phyloP scores from a whole-genome alignment of 148 eudicot genomes.

The Diospyros lotus region DNA sequence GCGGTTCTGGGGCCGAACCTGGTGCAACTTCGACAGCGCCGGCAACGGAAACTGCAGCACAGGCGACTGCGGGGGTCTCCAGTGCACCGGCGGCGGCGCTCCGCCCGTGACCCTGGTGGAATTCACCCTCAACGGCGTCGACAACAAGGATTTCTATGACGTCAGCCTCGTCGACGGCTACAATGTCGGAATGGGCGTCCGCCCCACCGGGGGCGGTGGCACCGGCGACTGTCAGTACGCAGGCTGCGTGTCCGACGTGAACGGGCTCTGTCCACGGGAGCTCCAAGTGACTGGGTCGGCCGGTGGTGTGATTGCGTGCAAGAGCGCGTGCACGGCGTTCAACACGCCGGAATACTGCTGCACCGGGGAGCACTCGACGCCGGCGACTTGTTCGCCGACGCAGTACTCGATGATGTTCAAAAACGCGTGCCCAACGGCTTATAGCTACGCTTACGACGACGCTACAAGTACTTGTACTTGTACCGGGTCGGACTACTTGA shows the following conservation, averaged over 20 bases:
- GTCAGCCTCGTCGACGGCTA: slow-evolving; percentile 88
- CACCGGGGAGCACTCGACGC: slow-evolving; percentile 51
- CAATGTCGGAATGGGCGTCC: slow-evolving; percentile 60
- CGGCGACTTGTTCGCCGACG: slow-evolving; percentile 59
- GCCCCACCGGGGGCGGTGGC: slow-evolving; percentile 37
- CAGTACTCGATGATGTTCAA: slow-evolving; percentile 62
- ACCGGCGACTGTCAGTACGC: slow-evolving; percentile 61
- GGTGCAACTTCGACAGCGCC: slow-evolving; percentile 57
- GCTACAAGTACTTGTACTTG: slow-evolving; percentile 81
- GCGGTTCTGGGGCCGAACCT: slow-evolving; percentile 89
- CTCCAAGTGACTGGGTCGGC: slow-evolving; percentile 34
- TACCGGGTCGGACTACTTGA: slow-evolving; percentile 59
- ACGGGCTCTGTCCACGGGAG: slow-evolving; percentile 53
- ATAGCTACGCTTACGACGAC: slow-evolving; percentile 88
- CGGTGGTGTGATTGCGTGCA: slow-evolving; percentile 54
- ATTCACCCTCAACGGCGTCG: slow-evolving; percentile 51
- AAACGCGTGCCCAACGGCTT: slow-evolving; percentile 74
- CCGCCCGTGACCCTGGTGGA: slow-evolving; percentile 72
- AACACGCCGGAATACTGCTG: slow-evolving; percentile 62
- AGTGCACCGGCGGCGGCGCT: slow-evolving; percentile 54
- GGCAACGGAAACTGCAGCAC: slow-evolving; percentile 38
- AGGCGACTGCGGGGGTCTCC: slow-evolving; percentile 43
- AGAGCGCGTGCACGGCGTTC: slow-evolving; percentile 68
- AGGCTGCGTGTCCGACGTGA: slow-evolving; percentile 59
- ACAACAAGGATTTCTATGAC: slow-evolving; percentile 68